phyloP scores from a whole-genome alignment of 257 asterid species.

The Thymus quinquecostatus region DNA sequence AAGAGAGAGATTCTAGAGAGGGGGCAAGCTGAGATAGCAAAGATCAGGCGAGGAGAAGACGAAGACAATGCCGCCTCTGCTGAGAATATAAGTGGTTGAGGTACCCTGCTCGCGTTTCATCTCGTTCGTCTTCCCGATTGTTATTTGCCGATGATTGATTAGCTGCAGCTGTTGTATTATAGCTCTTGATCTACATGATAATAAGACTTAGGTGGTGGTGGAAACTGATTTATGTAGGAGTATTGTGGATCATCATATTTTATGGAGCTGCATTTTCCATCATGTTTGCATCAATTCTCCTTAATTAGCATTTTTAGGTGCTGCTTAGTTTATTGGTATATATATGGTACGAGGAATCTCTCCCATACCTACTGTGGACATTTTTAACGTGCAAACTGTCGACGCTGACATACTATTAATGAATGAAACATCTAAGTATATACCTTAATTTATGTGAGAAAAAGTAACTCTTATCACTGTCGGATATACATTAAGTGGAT shows the following conservation, averaged over 20 bases:
- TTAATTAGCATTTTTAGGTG: background rate
- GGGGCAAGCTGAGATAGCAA: constrained; percentile 78
- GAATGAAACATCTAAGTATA: too few species aligned
- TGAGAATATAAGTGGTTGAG: constrained; percentile 52
- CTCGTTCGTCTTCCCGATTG: constrained; percentile 1
- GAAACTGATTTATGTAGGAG: constrained; percentile 18
- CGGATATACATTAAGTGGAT: too few species aligned
- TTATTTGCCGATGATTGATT: constrained; percentile 7
- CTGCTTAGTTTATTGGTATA: too few species aligned
- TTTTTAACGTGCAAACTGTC: too few species aligned
- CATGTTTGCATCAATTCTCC: background rate
- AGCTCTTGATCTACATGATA: constrained; percentile 28
- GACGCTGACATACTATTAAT: too few species aligned
- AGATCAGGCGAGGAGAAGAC: constrained; percentile 63
- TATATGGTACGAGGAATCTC: too few species aligned
- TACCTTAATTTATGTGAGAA: too few species aligned
- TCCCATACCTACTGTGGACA: too few species aligned
- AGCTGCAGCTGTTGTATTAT: constrained; percentile 45
- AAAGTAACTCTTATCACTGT: too few species aligned
- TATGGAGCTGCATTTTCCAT: constrained; percentile 5
- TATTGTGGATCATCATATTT: constrained; percentile 14
- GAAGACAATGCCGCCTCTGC: constrained; percentile 58
- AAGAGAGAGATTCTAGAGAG: constrained; percentile 82
- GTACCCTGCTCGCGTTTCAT: background rate
- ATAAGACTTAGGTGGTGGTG: constrained; percentile 33